phyloP scores from a whole-genome alignment of 1,284 basidiomycete genomes.

The Pyrrhoderma noxium region DNA sequence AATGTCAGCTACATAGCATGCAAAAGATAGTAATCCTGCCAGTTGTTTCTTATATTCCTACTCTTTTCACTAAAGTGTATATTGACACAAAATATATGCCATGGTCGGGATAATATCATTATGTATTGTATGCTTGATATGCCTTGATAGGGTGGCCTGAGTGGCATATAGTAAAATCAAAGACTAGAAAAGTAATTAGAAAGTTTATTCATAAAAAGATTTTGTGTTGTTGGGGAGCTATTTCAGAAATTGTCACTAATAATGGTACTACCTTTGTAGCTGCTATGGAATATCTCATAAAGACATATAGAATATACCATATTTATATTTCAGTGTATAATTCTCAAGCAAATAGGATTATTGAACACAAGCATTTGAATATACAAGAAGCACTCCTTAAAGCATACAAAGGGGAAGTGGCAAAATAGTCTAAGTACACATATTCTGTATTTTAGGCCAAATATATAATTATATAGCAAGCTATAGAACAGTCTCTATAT shows the following conservation, averaged over 20 bases:
- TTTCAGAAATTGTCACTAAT: slow-evolving; percentile 26
- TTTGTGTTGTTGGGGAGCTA: slow-evolving; percentile 25
- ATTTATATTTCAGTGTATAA: slow-evolving; percentile 21
- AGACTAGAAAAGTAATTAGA: slow-evolving; percentile 21
- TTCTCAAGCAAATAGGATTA: slow-evolving; percentile 18
- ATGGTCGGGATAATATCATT: slow-evolving; percentile 22
- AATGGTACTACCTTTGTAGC: slow-evolving; percentile 25
- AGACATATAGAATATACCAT: slow-evolving; percentile 16
- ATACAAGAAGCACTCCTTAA: slow-evolving; percentile 18
- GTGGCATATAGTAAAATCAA: slow-evolving; percentile 14
- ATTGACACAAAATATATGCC: slow-evolving; percentile 29
- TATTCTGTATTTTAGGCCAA: slow-evolving; percentile 24
- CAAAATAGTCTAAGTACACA: slow-evolving; percentile 7
- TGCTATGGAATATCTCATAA: slow-evolving; percentile 11
- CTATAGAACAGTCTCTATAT: slow-evolving; percentile 22
- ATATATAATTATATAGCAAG: slow-evolving; percentile 18
- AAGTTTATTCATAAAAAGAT: slow-evolving; percentile 26
- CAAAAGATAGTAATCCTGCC: slow-evolving; percentile 27
- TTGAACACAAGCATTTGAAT: slow-evolving; percentile 14
- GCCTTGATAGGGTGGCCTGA: slow-evolving; percentile 23
- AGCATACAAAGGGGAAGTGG: slow-evolving; percentile 6
- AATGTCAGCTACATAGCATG: slow-evolving; percentile 25
- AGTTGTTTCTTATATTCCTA: slow-evolving; percentile 24
- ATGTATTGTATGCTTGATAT: slow-evolving; percentile 24
- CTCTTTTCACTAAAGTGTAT: slow-evolving; percentile 29